phyloP scores from a whole-genome alignment of 306 rosid species.

The Castanea crenata region DNA sequence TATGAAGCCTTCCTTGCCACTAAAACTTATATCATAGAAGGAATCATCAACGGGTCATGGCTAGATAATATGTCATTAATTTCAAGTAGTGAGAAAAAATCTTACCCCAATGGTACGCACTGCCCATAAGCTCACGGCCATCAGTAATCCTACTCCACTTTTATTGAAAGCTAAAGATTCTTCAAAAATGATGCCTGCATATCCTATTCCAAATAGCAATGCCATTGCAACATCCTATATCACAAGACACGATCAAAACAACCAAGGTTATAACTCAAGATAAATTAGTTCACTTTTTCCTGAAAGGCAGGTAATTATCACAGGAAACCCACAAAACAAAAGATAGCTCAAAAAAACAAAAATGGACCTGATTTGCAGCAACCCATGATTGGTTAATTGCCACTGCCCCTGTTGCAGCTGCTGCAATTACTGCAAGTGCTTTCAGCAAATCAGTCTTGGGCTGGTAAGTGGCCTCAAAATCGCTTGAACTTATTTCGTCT shows the following conservation, averaged over 20 bases:
- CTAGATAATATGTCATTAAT: conserved; percentile 21
- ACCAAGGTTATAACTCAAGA: conserved; percentile 4
- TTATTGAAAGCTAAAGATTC: conserved; percentile 93
- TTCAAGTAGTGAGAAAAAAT: conserved; percentile 10
- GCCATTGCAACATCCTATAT: conserved; percentile 90
- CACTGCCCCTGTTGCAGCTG: conserved; percentile 63
- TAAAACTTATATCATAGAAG: conserved; percentile 6
- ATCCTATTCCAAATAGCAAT: conserved; percentile 83
- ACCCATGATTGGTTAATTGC: conserved; percentile 97
- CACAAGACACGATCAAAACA: conserved; percentile 14
- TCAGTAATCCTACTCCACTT: conserved; percentile 91
- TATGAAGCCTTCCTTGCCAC: background rate
- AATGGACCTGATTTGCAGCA: conserved; percentile 86
- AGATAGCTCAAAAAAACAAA: conserved; percentile 17
- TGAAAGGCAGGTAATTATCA: conserved; percentile 3
- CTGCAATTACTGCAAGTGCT: conserved; percentile 74
- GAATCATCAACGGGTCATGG: background rate
- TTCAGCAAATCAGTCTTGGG: conserved; percentile 84
- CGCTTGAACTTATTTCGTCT: conserved; percentile 68
- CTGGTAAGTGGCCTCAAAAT: conserved; percentile 58
- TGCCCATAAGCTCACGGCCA: conserved; percentile 97
- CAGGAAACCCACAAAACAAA: conserved; percentile 9
- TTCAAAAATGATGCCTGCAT: conserved; percentile 95
- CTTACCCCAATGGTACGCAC: conserved; percentile 90
- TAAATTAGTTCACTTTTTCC: background rate